phyloP scores from a whole-genome alignment of 768 basidiomycete species.

The Jaapia argillacea region DNA sequence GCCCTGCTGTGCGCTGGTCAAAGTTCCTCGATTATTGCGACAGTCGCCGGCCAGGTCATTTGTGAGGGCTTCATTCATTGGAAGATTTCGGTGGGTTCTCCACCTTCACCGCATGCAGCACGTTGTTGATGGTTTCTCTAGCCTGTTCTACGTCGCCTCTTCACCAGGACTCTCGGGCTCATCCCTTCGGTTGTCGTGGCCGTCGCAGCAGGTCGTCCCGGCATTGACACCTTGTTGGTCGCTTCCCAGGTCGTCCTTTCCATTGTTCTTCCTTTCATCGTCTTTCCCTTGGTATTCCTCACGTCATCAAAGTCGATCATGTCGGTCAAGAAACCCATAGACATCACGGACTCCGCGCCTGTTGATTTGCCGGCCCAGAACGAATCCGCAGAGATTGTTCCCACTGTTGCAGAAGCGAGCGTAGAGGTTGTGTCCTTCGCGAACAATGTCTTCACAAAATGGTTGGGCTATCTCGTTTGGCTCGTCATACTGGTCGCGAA shows the following conservation, averaged over 20 bases:
- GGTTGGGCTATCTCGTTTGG: constrained; percentile 51
- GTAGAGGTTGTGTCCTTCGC: constrained; percentile 43
- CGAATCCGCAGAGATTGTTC: constrained; percentile 4
- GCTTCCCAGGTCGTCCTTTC: constrained; percentile 78
- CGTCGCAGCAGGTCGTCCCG: constrained; percentile 52
- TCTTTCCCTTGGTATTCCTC: constrained; percentile 71
- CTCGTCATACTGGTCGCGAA: constrained; percentile 62
- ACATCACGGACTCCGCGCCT: neutral
- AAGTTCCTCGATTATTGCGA: constrained; percentile 84
- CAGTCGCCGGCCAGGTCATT: constrained; percentile 83
- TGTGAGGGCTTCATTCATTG: constrained; percentile 86
- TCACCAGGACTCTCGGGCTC: constrained; percentile 76
- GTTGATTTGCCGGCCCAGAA: constrained; percentile 1
- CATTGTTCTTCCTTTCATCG: constrained; percentile 77
- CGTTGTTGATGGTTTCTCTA: constrained; percentile 19
- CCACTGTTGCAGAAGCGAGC: neutral
- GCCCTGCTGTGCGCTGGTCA: constrained; percentile 82
- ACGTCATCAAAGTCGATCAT: constrained; percentile 62
- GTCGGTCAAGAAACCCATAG: constrained; percentile 35
- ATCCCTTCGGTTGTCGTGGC: constrained; percentile 79
- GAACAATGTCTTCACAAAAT: constrained; percentile 40
- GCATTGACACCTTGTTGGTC: constrained; percentile 75
- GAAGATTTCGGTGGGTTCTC: constrained; percentile 54
- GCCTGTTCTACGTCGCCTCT: constrained; percentile 69
- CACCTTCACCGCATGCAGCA: constrained; percentile 13